Evolutionary conservation across 148 eudicot genomes (phyloP), one percentile per base, ranked within the genome.

Genomic region (Silene uniflora): DNA sequence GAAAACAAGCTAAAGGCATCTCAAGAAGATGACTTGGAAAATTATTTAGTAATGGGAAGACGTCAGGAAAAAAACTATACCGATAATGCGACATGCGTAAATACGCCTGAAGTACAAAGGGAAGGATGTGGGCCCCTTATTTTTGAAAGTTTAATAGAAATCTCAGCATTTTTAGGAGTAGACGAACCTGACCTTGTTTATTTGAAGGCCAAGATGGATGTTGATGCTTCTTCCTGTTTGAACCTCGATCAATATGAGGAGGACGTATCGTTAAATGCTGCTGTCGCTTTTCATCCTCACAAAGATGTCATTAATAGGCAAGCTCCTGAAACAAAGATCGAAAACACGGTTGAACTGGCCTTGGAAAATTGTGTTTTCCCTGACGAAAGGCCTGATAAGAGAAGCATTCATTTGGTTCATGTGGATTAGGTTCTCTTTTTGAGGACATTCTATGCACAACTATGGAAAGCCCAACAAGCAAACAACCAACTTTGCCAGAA

Each of bases 161-260:
- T 73, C 61, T 39, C 81, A 69, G 75, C 73, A 62, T 55, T 75
- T 22, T 5, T 75, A 76, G 72, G 14, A 27, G 77, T 75, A 75
- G 69, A 29, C 68, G 56, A 35, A 68, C 63, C 67, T 54, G 82
- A 68, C 52, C 17, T 49, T 29, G 27, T 59, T 22, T 64, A 64
- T 54, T 69, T 64, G 66, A 61, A 56, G 7, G 54, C 67, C 44
- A 65, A 56, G 47, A 72, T 24, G 24, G 44, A 73, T 75, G 67
- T 55, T 52, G 61, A 76, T 54, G 24, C 76, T 49, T 60, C 78
- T 77, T 19, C 54, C 0, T 74, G 69, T 77, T 19, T 47, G 69
- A 82, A 83, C 27, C 71, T 46, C 72, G 81, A 84, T 65, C 71
- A 83, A 44, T 69, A 69, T 17, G 78, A 52, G 69, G 76, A 29